Evolutionary conservation across 1,139 yeast species (phyloP), one percentile per base, ranked within the genome.

Genomic region (Lodderomyces metapsilosis): DNA sequence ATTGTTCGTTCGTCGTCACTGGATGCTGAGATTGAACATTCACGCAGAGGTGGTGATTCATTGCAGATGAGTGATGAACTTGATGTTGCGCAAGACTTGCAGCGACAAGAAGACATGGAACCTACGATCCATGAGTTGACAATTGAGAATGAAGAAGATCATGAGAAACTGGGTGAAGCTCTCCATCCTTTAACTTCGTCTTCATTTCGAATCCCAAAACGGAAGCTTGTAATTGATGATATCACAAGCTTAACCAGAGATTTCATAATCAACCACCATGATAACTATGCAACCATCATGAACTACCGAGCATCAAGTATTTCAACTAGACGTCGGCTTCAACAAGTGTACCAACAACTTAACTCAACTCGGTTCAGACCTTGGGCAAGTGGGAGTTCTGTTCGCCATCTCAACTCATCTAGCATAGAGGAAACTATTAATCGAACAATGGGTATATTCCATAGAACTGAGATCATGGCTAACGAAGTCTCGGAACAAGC

Each of bases 401-500:
- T 15, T 15, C 18, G 18, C 9, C 5, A 28, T 28, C 15, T 15
- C 18, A 28, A 28, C 9, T 28, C 32, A 5, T 28, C 32, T 15
- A 28, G 32, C 15, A 28, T 28, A 6, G 32, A 28, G n/a, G 18
- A 28, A 28, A 28, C 16, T 28, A 10, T 39, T 24, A 33, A 27
- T 24, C 27, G 32, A 16, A 37, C 35, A 3, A 22, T 30, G 15
- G 40, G 25, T 27, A 31, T 42, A 33, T 27, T 38, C 25, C 42
- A 38, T 34, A 33, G 43, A 31, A 38, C 44, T 2, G 38, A 36
- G 21, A 33, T 22, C 4, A 33, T 45, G 23, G 28, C 37, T 4
- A 25, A 38, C 8, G 49, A 39, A 9, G 44, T 39, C 27, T 36
- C 44, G 4, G 49, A 44, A 41, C 43, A 40, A 30, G 47, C 41